These are phyloP conservation scores for Juncus effusus DNA, from an alignment of 176 grass and related monocot species.

Conservation along the genomic window DNA sequence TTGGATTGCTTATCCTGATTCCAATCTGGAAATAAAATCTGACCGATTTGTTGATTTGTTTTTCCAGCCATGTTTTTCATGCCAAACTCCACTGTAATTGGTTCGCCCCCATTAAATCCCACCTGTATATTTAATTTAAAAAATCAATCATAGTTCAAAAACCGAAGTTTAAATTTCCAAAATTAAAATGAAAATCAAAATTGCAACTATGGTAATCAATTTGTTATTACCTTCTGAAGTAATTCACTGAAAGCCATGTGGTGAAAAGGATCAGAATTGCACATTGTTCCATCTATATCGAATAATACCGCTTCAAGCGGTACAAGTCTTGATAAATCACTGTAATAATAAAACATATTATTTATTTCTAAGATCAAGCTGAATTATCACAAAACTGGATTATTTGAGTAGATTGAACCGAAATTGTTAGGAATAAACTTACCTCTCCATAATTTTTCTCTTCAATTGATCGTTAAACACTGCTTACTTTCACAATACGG, in stretches of 20 bases:
- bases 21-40: conserved; percentile 71
- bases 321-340: conserved; percentile 36
- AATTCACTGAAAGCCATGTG: conserved; percentile 64
- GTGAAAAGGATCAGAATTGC: conserved; percentile 69
- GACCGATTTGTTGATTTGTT: conserved; percentile 56
- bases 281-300: conserved; percentile 78
- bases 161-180: neutral
- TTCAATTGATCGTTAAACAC: neutral
- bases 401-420: neutral
- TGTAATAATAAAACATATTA: conserved; percentile 11
- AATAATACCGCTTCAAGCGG: conserved; percentile 68
- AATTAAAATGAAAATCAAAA: no score
- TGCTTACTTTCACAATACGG: no score
- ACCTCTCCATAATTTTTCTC: conserved; percentile 13
- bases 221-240: conserved; percentile 30
- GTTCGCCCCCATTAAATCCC: conserved; percentile 67
- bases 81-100: conserved; percentile 65
- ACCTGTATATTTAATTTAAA: conserved; percentile 32
- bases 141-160: neutral
- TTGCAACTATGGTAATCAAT: no score
- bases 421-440: neutral
- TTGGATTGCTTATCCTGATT: conserved; percentile 27
- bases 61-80: conserved; percentile 68
- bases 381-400: no score
- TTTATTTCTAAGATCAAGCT: no score